Evolutionary conservation across 2,329 filamentous ascomycete species (phyloP).

Genomic region (Cucurbitaria berberidis): DNA sequence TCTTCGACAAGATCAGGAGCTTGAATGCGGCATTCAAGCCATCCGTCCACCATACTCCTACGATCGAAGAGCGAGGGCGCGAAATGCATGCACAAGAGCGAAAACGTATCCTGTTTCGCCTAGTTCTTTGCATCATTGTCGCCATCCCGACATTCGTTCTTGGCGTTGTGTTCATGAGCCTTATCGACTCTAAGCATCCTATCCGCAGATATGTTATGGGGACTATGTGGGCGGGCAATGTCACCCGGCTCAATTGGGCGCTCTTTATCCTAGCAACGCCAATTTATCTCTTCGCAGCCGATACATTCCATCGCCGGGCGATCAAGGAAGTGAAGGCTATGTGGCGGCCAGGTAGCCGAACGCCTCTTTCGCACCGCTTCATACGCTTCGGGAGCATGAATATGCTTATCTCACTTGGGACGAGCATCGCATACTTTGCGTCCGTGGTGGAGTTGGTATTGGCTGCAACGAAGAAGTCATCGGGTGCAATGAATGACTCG

Average conservation of each 20-base stretch:
- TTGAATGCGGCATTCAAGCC: slow-evolving; percentile 70
- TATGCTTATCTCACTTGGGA: slow-evolving; percentile 87
- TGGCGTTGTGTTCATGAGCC: slow-evolving; percentile 88
- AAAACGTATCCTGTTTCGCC: slow-evolving; percentile 70
- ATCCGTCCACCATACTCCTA: slow-evolving; percentile 78
- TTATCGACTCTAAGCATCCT: slow-evolving; percentile 67
- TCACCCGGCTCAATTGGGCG: slow-evolving; percentile 78
- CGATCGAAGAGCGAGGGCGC: slow-evolving; percentile 80
- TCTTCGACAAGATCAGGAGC: slow-evolving; percentile 70
- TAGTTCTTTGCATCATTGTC: slow-evolving; percentile 70
- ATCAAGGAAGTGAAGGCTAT: slow-evolving; percentile 78
- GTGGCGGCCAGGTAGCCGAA: slow-evolving; percentile 77
- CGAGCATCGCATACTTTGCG: slow-evolving; percentile 83
- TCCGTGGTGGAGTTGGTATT: slow-evolving; percentile 78
- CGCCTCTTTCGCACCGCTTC: slow-evolving; percentile 75
- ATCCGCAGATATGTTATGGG: slow-evolving; percentile 71
- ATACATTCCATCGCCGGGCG: slow-evolving; percentile 81
- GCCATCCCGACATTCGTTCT: slow-evolving; percentile 85
- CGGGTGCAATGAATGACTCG: slow-evolving; percentile 45
- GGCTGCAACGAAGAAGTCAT: slow-evolving; percentile 52
- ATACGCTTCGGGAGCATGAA: slow-evolving; percentile 98
- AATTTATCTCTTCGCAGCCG: slow-evolving; percentile 84
- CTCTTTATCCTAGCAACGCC: slow-evolving; percentile 83
- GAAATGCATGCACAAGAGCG: slow-evolving; percentile 74
- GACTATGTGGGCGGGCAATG: slow-evolving; percentile 70